Percentiles rank a stretch among this genome's conserved stretches.
Evolutionary conservation across 2,329 filamentous ascomycete species (phyloP).

Genomic region (Penicillium hordei): DNA sequence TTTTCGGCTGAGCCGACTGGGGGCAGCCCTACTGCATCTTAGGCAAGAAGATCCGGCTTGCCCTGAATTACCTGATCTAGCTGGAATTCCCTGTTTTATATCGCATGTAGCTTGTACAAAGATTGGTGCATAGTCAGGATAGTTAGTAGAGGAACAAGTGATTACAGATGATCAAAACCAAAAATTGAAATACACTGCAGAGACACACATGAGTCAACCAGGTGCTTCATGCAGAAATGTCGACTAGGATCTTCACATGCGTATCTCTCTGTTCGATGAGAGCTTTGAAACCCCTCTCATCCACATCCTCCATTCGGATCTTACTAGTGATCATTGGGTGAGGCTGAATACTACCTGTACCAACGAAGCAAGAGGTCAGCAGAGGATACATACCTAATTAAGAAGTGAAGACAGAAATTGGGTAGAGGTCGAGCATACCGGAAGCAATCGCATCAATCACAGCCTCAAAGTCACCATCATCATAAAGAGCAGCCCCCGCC

Average conservation of each 20-base stretch:
- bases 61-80: background rate
- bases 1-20: background rate
- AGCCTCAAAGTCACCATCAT: conserved; percentile 56
- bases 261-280: conserved; percentile 61
- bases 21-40: background rate
- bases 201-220: background rate
- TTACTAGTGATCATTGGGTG: conserved; percentile 61
- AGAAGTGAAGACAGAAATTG: background rate
- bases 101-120: background rate
- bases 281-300: conserved; percentile 58
- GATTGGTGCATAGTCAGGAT: background rate
- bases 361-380: conserved; percentile 23
- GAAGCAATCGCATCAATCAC: conserved; percentile 54
- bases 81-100: background rate
- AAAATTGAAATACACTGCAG: background rate
- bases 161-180: background rate
- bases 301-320: conserved; percentile 57
- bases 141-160: background rate
- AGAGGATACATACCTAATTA: background rate
- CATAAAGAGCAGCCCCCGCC: conserved; percentile 49
- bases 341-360: conserved; percentile 52
- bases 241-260: conserved; percentile 63
- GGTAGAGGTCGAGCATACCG: conserved; percentile 19
- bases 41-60: background rate
- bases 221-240: conserved; percentile 20